A percentile compares a stretch with the other conserved stretches of the same genome.
These are phyloP conservation scores for Russula sp. DNA, from an alignment of 768 basidiomycete genomes.

Conservation along the genomic window DNA sequence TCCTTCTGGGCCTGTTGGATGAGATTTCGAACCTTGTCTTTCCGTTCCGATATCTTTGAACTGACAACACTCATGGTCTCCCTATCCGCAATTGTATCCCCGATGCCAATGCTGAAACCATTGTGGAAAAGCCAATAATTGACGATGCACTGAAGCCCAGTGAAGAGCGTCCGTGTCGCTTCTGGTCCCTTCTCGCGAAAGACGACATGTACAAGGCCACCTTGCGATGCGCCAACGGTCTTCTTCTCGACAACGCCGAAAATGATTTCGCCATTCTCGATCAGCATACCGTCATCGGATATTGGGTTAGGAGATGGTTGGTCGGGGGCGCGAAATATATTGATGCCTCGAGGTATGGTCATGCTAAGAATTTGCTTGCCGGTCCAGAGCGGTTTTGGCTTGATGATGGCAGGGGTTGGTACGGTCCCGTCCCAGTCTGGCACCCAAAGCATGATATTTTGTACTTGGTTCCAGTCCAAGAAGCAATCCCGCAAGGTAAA, in stretches of 20 bases:
- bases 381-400: slow-evolving; percentile 96
- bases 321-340: slow-evolving; percentile 76
- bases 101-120: slow-evolving; percentile 98
- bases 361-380: slow-evolving; percentile 95
- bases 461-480: slow-evolving; percentile 91
- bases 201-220: slow-evolving; percentile 91
- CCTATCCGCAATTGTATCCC: slow-evolving; percentile 92
- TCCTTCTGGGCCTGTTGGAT: slow-evolving; percentile 83
- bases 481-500: slow-evolving; percentile 94
- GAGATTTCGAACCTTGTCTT: slow-evolving; percentile 67
- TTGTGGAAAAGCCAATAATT: slow-evolving; percentile 99
- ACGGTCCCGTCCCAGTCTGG: slow-evolving; percentile 95
- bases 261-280: slow-evolving; percentile 94
- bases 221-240: slow-evolving; percentile 93
- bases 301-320: slow-evolving; percentile 74
- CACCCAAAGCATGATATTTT: slow-evolving; percentile 97
- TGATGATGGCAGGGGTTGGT: slow-evolving; percentile 89
- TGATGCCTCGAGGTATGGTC: slow-evolving; percentile 92
- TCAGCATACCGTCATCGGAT: slow-evolving; percentile 88
- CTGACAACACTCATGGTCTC: slow-evolving; percentile 85
- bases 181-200: slow-evolving; percentile 98
- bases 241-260: slow-evolving; percentile 97
- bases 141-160: slow-evolving; percentile 89
- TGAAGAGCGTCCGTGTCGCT: slow-evolving; percentile 82
- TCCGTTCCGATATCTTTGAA: slow-evolving; percentile 71